phyloP scores from a whole-genome alignment of 2,329 filamentous ascomycete genomes.

The Fusarium irregulare region DNA sequence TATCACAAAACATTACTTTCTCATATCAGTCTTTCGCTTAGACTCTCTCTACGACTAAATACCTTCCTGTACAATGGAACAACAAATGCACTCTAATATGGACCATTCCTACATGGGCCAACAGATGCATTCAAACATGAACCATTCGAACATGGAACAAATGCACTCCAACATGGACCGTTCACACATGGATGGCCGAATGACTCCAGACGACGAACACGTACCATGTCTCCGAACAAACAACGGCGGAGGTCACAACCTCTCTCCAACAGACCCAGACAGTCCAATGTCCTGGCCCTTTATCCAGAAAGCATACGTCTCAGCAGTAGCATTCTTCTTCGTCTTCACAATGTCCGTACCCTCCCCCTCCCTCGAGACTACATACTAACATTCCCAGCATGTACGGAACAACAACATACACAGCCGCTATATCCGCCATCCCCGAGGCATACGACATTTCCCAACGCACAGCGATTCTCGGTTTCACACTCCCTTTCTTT shows the following conservation, averaged over 20 bases:
- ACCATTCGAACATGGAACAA: too few species aligned
- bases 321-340: background rate
- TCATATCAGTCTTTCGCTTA: background rate
- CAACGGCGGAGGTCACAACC: background rate
- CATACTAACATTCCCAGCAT: background rate
- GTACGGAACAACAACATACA: background rate
- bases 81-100: background rate
- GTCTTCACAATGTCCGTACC: background rate
- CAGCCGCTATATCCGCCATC: background rate
- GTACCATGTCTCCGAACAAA: background rate
- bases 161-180: background rate
- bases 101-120: too few species aligned
- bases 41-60: too few species aligned
- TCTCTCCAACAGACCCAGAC: background rate
- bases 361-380: too few species aligned
- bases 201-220: background rate
- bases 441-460: background rate
- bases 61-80: background rate
- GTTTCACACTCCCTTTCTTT: accelerated
- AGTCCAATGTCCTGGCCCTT: background rate
- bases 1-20: background rate
- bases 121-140: background rate
- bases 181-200: background rate
- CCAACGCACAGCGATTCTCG: background rate
- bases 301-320: background rate